Conservation (phyloP, 2,329 filamentous ascomycete genomes). For the Penicillium expansum region DNA sequence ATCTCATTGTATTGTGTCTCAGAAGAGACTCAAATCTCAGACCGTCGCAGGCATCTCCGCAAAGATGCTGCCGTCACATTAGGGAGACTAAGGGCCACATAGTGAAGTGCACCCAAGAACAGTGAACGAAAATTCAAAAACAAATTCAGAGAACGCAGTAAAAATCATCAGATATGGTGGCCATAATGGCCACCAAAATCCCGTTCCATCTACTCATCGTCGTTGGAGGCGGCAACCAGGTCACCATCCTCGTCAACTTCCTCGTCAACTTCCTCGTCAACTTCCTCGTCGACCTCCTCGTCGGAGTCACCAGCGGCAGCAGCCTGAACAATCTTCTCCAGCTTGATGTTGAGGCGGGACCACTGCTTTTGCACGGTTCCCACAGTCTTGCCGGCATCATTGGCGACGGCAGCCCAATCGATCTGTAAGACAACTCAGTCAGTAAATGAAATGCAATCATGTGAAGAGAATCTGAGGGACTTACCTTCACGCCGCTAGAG, state of each 20-base stretch:
- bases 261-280: fast-evolving
- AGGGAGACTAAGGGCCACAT: neutral
- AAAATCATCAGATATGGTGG: neutral
- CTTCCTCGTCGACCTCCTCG: neutral
- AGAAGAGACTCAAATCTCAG: neutral
- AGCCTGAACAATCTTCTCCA: neutral
- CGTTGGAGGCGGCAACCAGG: no score
- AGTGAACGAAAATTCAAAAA: neutral
- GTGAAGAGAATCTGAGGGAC: neutral
- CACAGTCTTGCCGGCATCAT: neutral
- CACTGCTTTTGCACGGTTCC: neutral
- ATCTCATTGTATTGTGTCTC: neutral
- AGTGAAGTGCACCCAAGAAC: neutral
- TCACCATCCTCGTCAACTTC: neutral
- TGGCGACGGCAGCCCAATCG: neutral
- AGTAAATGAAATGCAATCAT: neutral
- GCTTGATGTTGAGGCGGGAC: neutral
- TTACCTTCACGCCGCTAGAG: neutral
- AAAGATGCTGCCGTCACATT: neutral
- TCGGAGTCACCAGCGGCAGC: neutral
- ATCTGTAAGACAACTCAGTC: neutral
- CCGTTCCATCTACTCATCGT: neutral
- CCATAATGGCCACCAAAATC: neutral
- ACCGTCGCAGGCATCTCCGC: neutral
- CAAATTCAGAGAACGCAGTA: neutral